Base-by-base conservation (phyloP, 345 rosid species). In the Linum trigynum region DNA sequence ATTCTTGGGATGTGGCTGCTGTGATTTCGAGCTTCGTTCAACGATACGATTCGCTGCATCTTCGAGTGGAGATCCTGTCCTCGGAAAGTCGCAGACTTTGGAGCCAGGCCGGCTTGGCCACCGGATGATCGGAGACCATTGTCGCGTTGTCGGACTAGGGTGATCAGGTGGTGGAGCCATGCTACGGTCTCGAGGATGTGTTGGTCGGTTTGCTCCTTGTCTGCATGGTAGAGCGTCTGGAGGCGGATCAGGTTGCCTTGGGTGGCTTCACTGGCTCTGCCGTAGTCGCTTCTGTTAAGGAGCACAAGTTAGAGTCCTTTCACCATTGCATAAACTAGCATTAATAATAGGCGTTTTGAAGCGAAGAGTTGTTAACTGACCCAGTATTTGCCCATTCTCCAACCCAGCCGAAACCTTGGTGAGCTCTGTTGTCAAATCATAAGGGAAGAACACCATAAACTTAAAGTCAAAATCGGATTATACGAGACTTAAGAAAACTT, bases 381-480 rank as follows among this genome's bases (percentile, higher is more conserved):
- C 90, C 85, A 37, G 81, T 79, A 64, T 80, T 94, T 39, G 96
- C 99, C 99, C 99, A 94, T 76, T 94, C 99, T 75, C 99, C 99
- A 9, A 94, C 95, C 97, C 97, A 84, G 55, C 99, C 99, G 11
- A 94, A 90, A 43, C 94, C 90, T 77, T 94, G 97, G 77, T 86
- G 92, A 37, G 89, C 89, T 76, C 99, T 94, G 82, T 63, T 61
- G 62, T 5, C 65, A 48, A 48, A 39, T 69, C 65, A 61, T 43
- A 78, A 37, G 62, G 56, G 45, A 38, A 70, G 38, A 17, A 71
- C 53, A 66, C 51, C 32, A 23, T 35, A 40, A 57, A 43, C 38
- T 37, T 36, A 51, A 68, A 55, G 5, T 12, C 14, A 9, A 41
- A 2, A 42, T 15, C 7, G 35, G 38, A 4, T 39, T 17, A 8